A percentile compares a stretch with the other conserved stretches of the same genome.
Evolutionary conservation across 805 yeast genomes (phyloP).

Genomic region (Brettanomyces bruxellensis): DNA sequence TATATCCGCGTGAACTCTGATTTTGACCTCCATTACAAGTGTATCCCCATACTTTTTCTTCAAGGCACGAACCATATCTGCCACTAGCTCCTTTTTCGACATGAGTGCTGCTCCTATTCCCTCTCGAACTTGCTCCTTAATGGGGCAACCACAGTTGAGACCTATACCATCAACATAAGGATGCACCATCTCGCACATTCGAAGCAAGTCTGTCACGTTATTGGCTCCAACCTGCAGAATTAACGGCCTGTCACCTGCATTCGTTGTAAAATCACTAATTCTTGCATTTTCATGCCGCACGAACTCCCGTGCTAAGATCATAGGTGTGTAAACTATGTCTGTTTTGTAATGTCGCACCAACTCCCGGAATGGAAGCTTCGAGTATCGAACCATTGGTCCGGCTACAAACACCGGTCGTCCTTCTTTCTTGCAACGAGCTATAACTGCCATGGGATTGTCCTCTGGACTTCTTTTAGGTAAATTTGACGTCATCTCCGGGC

Average conservation of each 20-base stretch:
- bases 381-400: slow-evolving; percentile 97
- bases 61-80: slow-evolving; percentile 77
- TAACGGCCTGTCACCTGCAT: slow-evolving; percentile 56
- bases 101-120: slow-evolving; percentile 97
- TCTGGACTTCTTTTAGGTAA: slow-evolving; percentile 26
- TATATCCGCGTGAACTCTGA: slow-evolving; percentile 74
- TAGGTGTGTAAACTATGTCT: slow-evolving; percentile 88
- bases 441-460: slow-evolving; percentile 45
- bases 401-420: slow-evolving; percentile 55
- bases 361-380: slow-evolving; percentile 86
- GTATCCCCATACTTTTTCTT: slow-evolving; percentile 62
- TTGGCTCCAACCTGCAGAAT: slow-evolving; percentile 89
- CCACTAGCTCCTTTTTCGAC: slow-evolving; percentile 71
- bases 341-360: slow-evolving; percentile 62
- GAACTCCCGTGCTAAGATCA: slow-evolving; percentile 94
- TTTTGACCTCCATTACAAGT: slow-evolving; percentile 84
- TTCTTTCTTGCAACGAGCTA: slow-evolving; percentile 36
- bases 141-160: slow-evolving; percentile 95
- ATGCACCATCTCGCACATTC: slow-evolving; percentile 81
- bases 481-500: neutral
- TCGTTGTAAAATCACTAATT: slow-evolving; percentile 76
- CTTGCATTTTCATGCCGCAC: slow-evolving; percentile 79
- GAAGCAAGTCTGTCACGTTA: slow-evolving; percentile 68
- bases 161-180: slow-evolving; percentile 94
- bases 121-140: slow-evolving; percentile 86